phyloP scores from a whole-genome alignment of 805 yeast genomes.

The Wickerhamiella australiensis region DNA sequence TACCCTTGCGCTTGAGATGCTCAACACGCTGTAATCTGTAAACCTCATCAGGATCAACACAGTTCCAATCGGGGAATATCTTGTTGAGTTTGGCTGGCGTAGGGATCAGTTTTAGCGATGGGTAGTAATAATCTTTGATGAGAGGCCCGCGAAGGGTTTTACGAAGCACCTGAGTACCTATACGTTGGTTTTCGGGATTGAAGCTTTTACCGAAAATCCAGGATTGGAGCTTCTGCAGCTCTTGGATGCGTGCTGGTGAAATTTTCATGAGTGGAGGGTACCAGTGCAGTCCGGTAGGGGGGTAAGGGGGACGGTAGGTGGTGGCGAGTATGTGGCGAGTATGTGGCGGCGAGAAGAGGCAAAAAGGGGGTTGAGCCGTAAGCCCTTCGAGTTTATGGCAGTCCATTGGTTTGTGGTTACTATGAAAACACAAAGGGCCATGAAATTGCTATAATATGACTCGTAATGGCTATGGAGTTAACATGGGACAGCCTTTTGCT shows the following conservation, averaged over 20 bases:
- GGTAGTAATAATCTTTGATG: conserved; percentile 27
- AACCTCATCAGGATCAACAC: conserved; percentile 22
- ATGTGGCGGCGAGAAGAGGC: neutral
- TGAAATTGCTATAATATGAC: no score
- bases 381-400: no score
- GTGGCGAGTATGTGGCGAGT: neutral
- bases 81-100: conserved; percentile 21
- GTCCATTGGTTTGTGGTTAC: no score
- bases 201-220: conserved; percentile 26
- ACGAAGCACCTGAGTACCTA: conserved; percentile 28
- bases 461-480: no score
- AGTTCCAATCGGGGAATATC: conserved; percentile 18
- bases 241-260: conserved; percentile 22
- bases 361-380: no score
- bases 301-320: neutral
- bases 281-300: neutral
- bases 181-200: conserved; percentile 26
- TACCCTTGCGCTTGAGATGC: conserved; percentile 22
- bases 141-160: conserved; percentile 26
- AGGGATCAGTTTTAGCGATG: conserved; percentile 20
- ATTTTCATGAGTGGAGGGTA: conserved; percentile 1
- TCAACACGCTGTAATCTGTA: conserved; percentile 21
- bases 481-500: no score
- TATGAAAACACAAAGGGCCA: no score
- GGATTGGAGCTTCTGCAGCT: conserved; percentile 24